Conservation (phyloP, 148 eudicot species). For the Chenopodium formosanum region DNA sequence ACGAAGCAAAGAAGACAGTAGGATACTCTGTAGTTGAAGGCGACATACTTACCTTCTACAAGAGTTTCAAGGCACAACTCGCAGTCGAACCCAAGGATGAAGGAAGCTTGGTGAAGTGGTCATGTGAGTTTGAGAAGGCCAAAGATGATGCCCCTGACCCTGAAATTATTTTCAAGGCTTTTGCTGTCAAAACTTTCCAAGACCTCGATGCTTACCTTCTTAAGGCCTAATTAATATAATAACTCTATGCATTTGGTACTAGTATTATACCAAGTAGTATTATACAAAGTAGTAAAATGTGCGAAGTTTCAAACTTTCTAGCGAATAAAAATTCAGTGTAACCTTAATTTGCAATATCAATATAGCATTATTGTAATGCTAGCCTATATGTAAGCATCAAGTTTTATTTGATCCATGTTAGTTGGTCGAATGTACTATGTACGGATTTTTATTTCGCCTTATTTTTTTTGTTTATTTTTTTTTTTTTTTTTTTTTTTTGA, state of each 20-base stretch:
- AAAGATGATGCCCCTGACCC: slow-evolving; percentile 68
- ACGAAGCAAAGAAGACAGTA: slow-evolving; percentile 58
- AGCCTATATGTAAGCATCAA: background rate
- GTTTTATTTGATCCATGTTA: background rate
- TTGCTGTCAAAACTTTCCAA: slow-evolving; percentile 54
- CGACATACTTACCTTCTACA: slow-evolving; percentile 57
- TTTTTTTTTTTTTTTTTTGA: no score
- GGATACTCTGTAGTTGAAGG: slow-evolving; percentile 59
- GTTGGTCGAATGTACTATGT: background rate
- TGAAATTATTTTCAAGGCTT: slow-evolving; percentile 46
- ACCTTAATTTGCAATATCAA: background rate
- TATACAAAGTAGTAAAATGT: background rate
- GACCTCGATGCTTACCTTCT: slow-evolving; percentile 68
- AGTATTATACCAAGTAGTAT: background rate
- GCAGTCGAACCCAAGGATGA: slow-evolving; percentile 53
- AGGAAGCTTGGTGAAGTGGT: slow-evolving; percentile 72
- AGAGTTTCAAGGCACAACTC: slow-evolving; percentile 55
- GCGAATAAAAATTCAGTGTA: background rate
- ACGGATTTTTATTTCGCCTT: no score
- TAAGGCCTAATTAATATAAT: slow-evolving; percentile 23
- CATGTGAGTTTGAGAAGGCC: slow-evolving; percentile 66
- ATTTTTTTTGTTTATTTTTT: no score
- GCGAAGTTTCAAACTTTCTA: background rate
- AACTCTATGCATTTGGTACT: background rate
- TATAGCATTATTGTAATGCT: background rate